Evolutionary conservation across 139 green algal genomes (phyloP), one percentile per base, ranked within the genome.

Genomic region (Spirogloea muscicola): DNA sequence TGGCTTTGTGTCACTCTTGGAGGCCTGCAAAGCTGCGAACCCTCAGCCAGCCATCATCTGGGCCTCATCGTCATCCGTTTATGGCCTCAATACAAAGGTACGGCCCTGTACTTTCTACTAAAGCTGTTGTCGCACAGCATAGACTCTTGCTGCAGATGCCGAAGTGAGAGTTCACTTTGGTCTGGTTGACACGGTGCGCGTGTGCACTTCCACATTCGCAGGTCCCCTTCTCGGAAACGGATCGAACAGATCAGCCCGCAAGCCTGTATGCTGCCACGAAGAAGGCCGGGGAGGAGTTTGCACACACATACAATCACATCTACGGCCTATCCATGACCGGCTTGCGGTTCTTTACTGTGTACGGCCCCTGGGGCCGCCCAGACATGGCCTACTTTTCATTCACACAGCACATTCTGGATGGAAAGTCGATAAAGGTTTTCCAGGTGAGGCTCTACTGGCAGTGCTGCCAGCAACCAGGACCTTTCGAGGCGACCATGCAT

Each of bases 361-460:
- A 95, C 72, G 90, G 90, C 0, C 90, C 90, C 13, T 87, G 67
- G 63, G 83, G 83, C 25, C 49, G 82, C 13, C 83, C 83, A 6
- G 90, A 95, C 86, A 95, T 95, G 90, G 86, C 86, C 3, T 89
- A 88, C 48, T 89, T 91, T 61, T 85, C 82, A 10, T 93, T 95
- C 78, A 73, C 87, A 0, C 74, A 83, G n/a, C 74, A 74, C 58
- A 90, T 95, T 49, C 48, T 79, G 51, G 74, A 77, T 16, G 38
- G 67, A 3, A 58, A 84, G 67, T 75, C 87, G 16, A 89, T 95
- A 36, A 83, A 79, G 5, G 84, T 95, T 39, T 91, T 90, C 80
- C 73, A 70, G 6, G 33, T n/a, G n/a, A n/a, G n/a, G n/a, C n/a
- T n/a, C n/a, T n/a, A n/a, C n/a, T n/a, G n/a, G n/a, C n/a, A n/a